phyloP scores from a whole-genome alignment of 768 basidiomycete genomes.

The Tulasnella sp. region DNA sequence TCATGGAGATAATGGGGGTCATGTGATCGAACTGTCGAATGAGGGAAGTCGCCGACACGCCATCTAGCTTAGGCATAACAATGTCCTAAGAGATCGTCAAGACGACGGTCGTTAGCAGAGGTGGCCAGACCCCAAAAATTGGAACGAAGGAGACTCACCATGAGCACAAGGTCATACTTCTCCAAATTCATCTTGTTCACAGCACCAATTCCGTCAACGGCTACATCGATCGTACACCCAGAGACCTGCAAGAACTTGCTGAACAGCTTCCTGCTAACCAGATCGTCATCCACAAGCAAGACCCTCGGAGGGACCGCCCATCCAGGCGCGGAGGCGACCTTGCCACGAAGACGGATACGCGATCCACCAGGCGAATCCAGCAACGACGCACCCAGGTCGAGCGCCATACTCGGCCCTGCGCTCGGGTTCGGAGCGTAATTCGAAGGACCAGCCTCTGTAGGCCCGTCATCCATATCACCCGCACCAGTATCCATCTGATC shows the following conservation, averaged over 20 bases:
- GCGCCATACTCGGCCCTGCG: background rate
- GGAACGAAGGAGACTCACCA: slow-evolving; percentile 44
- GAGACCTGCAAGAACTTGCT: slow-evolving; percentile 93
- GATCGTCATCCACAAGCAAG: slow-evolving; percentile 90
- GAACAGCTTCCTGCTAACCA: slow-evolving; percentile 75
- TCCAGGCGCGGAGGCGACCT: slow-evolving; percentile 61
- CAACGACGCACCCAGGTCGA: background rate
- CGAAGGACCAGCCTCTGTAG: background rate
- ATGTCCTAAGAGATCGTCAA: slow-evolving; percentile 85
- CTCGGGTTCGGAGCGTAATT: background rate
- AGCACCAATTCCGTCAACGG: slow-evolving; percentile 83
- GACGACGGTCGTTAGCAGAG: background rate
- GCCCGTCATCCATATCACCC: background rate
- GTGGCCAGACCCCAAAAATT: background rate
- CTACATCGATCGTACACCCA: slow-evolving; percentile 89
- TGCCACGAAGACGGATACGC: slow-evolving; percentile 44
- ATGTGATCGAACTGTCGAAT: slow-evolving; percentile 91
- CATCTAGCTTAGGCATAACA: slow-evolving; percentile 81
- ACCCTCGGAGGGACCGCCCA: slow-evolving; percentile 90
- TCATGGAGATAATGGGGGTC: slow-evolving; percentile 99
- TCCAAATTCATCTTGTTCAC: slow-evolving; percentile 95
- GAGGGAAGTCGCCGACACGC: slow-evolving; percentile 81
- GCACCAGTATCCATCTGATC: background rate
- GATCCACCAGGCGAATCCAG: slow-evolving; percentile 9
- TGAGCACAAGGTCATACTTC: slow-evolving; percentile 91